Base-by-base conservation (phyloP, 495 filamentous ascomycete genomes). In the Aspergillus campestris region DNA sequence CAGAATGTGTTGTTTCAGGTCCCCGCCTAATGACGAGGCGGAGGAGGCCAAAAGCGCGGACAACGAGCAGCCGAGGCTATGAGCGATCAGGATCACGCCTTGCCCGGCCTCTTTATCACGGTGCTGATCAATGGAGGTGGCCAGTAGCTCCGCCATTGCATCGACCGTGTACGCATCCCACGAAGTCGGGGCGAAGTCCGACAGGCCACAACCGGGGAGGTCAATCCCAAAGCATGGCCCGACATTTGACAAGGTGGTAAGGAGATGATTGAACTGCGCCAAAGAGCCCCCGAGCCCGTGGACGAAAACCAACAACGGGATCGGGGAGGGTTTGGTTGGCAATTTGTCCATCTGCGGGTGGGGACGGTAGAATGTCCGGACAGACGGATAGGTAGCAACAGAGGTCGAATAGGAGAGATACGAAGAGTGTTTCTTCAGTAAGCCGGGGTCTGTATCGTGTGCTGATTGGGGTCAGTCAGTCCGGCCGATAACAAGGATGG, bases 181-280 rank as follows among this genome's bases (percentile, higher is more conserved):
- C 27, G 71, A 57, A 2, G 69, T 79, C 3, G 81, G 83, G 24
- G 69, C 71, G 63, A 89, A 91, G 9, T 72, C 69, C 7, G 89
- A 95, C 6, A 79, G 65, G 28, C 91, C 91, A 49, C 89, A 95
- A 28, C 91, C 91, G 2, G 91, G 91, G 2, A 95, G 68, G 61
- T 97, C 91, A 45, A 96, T 83, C 5, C 86, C 86, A 11, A 97
- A 77, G 55, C 88, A 94, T n/a, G 90, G 83, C 1, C 86, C 87
- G 14, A 89, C 69, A 49, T 94, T 88, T 10, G 85, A 82, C 31
- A 97, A 70, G 60, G 85, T 90, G 1, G 80, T 84, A 9, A 97
- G 73, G 5, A 96, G 65, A 31, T 87, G 79, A 47, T 84, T 75
- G 61, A 95, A 96, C 60, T 96, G 91, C 6, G 88, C 84, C 10